Base-by-base conservation (phyloP, 2,329 filamentous ascomycete species). In the Cryphonectria parasitica region DNA sequence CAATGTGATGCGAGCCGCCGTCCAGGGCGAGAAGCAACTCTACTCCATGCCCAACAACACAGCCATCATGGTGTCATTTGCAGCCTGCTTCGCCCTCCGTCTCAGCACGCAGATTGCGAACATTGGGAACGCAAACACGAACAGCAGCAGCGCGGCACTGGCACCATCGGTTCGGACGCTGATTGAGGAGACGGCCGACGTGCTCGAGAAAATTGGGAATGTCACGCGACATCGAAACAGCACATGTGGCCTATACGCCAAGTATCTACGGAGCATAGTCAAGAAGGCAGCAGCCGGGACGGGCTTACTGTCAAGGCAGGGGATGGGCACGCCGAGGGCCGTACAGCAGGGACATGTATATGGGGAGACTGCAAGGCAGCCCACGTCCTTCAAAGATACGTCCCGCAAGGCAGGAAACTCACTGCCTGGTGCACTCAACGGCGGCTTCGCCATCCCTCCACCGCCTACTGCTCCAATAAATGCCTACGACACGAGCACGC, bases 1-100 rank as follows among this genome's bases (percentile, higher is more conserved):
- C n/a, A 92, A 92, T 70, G 91, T 93, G 5, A 87, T 93, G 83
- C 88, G 91, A 31, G 90, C 89, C 1, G 91, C 91, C 0, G 91
- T 93, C 7, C 91, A 92, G 78, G 91, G 91, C 45, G 91, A 93
- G 76, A 82, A 85, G 0, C 87, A 90, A 72, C 83, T 93, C 0
- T 89, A 89, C 69, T 92, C 91, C 0, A 93, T 93, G 91, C 91
- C 91, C 0, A 93, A 93, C 78, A 93, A 93, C 74, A 92, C 91
- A 0, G 88, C 91, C 69, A 92, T 93, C 73, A 93, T 93, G 91
- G 92, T 93, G 17, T 91, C 90, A 1, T 93, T 92, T 73, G 91
- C 91, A 0, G 90, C 90, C 5, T 91, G 89, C 75, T 91, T 91
- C 72, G 89, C 90, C 0, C 79, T 92, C n/a, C 87, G 88, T 13